phyloP scores from a whole-genome alignment of 768 basidiomycete genomes.

The Amanita rubescens region DNA sequence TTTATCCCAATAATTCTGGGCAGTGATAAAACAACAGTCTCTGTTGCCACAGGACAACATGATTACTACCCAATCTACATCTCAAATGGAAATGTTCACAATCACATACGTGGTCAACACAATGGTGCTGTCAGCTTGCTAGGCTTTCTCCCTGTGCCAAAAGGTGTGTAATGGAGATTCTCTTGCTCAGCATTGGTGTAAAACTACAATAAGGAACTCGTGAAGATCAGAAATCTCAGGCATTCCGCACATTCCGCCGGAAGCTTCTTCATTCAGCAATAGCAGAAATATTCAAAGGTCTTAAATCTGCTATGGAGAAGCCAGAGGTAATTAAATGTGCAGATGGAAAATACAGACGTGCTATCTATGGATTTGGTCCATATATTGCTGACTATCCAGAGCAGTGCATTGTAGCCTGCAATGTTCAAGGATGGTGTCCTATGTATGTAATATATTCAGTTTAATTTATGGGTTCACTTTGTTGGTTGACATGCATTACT shows the following conservation, averaged over 20 bases:
- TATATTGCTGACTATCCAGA: not conserved
- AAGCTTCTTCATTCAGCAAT: too few relatives aligned
- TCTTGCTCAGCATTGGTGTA: too few relatives aligned
- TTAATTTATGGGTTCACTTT: too few relatives aligned
- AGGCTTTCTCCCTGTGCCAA: constrained; percentile 19
- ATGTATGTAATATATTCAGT: too few relatives aligned
- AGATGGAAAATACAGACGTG: not conserved
- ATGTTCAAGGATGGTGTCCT: not conserved
- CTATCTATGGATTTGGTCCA: not conserved
- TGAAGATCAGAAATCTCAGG: too few relatives aligned
- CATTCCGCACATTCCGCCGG: too few relatives aligned
- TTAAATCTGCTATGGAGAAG: too few relatives aligned
- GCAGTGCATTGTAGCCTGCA: not conserved
- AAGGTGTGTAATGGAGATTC: constrained; percentile 1
- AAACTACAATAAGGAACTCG: too few relatives aligned
- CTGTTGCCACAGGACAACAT: constrained; percentile 27
- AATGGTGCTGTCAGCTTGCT: constrained; percentile 19
- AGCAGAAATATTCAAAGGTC: too few relatives aligned
- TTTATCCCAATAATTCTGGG: constrained; percentile 27
- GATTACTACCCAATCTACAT: constrained; percentile 29
- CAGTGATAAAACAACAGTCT: constrained; percentile 31
- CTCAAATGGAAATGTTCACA: constrained; percentile 26
- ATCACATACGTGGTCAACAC: constrained; percentile 24
- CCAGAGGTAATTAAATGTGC: not conserved
- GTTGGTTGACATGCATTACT: too few relatives aligned